Base-by-base conservation (phyloP, 768 basidiomycete species). In the Boletus speciosus region DNA sequence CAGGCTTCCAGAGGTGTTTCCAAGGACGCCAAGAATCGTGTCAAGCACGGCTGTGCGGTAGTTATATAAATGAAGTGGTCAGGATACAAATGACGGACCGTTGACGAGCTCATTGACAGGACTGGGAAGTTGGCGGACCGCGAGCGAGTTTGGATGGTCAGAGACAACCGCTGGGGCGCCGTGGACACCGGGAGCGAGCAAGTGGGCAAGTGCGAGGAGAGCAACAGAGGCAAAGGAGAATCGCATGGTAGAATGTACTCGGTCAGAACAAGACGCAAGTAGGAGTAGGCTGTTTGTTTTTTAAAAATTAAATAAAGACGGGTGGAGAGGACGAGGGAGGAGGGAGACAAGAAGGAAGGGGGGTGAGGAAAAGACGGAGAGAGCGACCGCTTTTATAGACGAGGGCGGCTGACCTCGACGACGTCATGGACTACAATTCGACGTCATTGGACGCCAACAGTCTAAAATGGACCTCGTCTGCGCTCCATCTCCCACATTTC, bases 401-500 rank as follows among this genome's bases (percentile, higher is more conserved):
- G 38, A 34, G 47, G 15, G 42, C 1, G 49, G 55, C 39, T 61
- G 62, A 36, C 46, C 44, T 37, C 16, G 43, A 12, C 56, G 49
- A 58, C 57, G 57, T 47, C 39, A 49, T 42, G 42, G 25, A 47
- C 27, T 34, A 15, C 15, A 35, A 47, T 32, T 37, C 34, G 46
- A 35, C 61, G 61, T 63, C 61, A 63, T 47, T 29, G 59, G 49
- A 61, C 56, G 37, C 54, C 63, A 65, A 47, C n/a, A 36, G 4
- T 35, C 49, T 39, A 55, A 52, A 55, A 68, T 15, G 63, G 58
- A 12, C 73, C 66, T 11, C 70, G 72, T 62, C 74, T 66, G 56
- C 62, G 61, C 44, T 76, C 79, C 83, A 88, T 81, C 70, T 88
- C 86, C 80, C 81, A 86, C 14, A 81, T 68, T 56, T 76, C 73